Evolutionary conservation across 1,284 basidiomycete genomes (phyloP).

Genomic region (Melampsora larici-populina): DNA sequence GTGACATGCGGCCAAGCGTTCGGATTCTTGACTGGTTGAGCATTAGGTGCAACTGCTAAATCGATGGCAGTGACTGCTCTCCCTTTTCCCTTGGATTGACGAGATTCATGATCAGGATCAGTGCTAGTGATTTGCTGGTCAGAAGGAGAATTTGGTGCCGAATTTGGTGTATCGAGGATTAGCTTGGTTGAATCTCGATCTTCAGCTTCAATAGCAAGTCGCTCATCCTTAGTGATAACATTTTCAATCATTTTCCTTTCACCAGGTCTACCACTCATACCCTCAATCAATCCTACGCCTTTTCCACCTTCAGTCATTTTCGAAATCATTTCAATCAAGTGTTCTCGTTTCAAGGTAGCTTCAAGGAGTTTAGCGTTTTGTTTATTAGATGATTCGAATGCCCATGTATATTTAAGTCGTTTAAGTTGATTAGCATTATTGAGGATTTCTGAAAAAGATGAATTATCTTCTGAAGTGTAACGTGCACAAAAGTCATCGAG

Average conservation of each 20-base stretch:
- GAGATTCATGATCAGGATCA: conserved; percentile 68
- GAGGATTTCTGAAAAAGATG: conserved; percentile 84
- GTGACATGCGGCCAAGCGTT: conserved; percentile 38
- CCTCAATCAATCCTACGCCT: conserved; percentile 15
- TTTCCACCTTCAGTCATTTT: conserved; percentile 45
- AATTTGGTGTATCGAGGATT: conserved; percentile 47
- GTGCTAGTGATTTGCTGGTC: conserved; percentile 71
- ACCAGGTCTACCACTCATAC: conserved; percentile 44
- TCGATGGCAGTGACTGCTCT: conserved; percentile 15
- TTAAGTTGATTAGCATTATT: conserved; percentile 78
- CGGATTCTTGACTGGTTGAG: conserved; percentile 42
- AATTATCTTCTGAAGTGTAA: conserved; percentile 92
- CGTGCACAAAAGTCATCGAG: conserved; percentile 81
- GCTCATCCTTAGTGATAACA: conserved; percentile 49
- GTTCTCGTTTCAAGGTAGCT: conserved; percentile 47
- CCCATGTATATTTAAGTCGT: conserved; percentile 77
- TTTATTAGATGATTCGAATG: conserved; percentile 78
- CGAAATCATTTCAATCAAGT: conserved; percentile 48
- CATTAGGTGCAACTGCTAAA: background rate
- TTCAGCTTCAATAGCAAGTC: conserved; percentile 47
- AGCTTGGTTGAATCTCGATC: conserved; percentile 48
- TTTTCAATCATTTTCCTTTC: conserved; percentile 54
- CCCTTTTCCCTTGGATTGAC: conserved; percentile 74
- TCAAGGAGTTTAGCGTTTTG: conserved; percentile 59
- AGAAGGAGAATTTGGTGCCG: conserved; percentile 61